Evolutionary conservation across 129 eudicot genomes (phyloP).

Genomic region (Logfia minima): DNA sequence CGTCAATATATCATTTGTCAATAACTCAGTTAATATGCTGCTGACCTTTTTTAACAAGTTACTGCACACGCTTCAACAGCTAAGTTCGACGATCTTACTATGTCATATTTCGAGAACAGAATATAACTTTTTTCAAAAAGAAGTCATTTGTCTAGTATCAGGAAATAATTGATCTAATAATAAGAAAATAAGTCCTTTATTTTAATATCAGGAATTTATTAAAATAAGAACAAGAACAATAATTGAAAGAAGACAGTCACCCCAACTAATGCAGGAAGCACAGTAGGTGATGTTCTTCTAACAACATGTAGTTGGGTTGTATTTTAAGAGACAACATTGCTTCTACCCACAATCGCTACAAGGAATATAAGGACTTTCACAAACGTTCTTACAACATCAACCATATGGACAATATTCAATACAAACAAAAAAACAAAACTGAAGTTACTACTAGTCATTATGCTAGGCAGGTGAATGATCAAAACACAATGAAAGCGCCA

Average conservation of each 20-base stretch:
- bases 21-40: neutral
- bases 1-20: conserved; percentile 13
- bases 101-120: neutral
- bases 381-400: neutral
- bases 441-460: neutral
- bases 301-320: neutral
- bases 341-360: neutral
- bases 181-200: neutral
- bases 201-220: neutral
- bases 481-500: neutral
- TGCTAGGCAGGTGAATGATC: neutral
- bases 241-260: neutral
- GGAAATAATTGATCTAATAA: neutral
- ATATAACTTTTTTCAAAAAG: neutral
- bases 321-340: neutral
- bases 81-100: neutral
- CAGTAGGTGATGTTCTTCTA: conserved; percentile 2
- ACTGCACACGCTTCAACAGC: neutral
- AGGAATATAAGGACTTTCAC: neutral
- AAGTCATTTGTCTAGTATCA: neutral
- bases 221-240: neutral
- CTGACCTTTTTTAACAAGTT: conserved; percentile 13
- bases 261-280: neutral
- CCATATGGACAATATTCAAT: neutral
- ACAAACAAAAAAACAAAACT: neutral